Evolutionary conservation across 169 alveolate genomes (phyloP), one percentile per base, ranked within the genome.

Genomic region (Plasmodium fragile): DNA sequence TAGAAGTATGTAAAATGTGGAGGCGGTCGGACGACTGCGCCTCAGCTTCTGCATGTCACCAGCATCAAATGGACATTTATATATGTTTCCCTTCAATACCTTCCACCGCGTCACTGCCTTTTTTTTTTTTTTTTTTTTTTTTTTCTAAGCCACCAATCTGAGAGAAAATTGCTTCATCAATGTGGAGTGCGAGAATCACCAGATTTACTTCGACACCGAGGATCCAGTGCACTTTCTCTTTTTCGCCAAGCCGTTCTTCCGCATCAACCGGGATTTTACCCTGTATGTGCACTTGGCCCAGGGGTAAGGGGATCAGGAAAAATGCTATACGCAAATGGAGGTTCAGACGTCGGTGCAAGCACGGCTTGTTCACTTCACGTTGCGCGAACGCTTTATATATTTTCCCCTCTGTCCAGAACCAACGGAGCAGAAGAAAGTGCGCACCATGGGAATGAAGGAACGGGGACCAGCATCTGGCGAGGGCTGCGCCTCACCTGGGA

Each of bases 121-220:
- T 36, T 36, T 4, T 36, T 36, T 36, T 41, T 7, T 41, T 8
- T n/a, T n/a, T n/a, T n/a, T n/a, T 7, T 4, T 8, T 2, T 41
- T 7, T 41, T 41, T 73, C 80, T 36, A 36, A 87, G 93, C 93
- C 30, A 78, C 36, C 43, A 4, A 73, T 7, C 28, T 87, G 25
- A 32, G 70, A n/a, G 81, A 78, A 34, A 75, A 55, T 10, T 87
- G 93, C 43, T 87, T 55, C 71, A 32, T 87, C 30, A 77, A 87
- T 25, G 45, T 87, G 39, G 89, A 87, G 18, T 87, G 93, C 45
- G 93, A 43, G 22, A 22, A 87, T 25, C 80, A 87, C 18, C 89
- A 87, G 43, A 78, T 87, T 36, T 87, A 41, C 81, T 87, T 87
- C 30, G 85, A 87, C 80, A 11, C 93, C 6, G 93, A 87, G 32